Evolutionary conservation across 1,139 yeast species (phyloP).

Genomic region (Kodamaea ohmeri): DNA sequence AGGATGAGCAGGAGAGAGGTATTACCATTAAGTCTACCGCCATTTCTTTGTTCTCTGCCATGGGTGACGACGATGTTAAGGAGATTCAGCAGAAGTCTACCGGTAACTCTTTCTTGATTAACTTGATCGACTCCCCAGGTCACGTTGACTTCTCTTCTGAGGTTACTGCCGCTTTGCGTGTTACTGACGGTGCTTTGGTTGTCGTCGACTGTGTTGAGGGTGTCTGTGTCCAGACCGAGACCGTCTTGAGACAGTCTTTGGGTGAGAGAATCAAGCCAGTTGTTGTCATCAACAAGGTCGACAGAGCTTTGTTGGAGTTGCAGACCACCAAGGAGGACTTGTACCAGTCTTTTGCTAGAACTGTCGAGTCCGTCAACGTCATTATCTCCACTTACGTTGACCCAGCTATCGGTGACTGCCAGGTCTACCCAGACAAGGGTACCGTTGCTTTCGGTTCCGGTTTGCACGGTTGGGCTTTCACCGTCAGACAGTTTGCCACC

Average conservation of each 20-base stretch:
- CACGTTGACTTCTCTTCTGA: conserved; percentile 99
- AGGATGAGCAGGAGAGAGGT: conserved; percentile 99
- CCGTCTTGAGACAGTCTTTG: conserved; percentile 98
- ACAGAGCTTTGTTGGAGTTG: conserved; percentile 98
- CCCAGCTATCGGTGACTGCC: conserved; percentile 88
- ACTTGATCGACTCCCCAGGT: conserved; percentile 99
- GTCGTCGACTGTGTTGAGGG: conserved; percentile 99
- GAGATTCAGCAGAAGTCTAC: conserved; percentile 94
- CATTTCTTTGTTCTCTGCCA: conserved; percentile 89
- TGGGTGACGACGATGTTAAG: conserved; percentile 87
- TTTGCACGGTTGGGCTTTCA: conserved; percentile 99
- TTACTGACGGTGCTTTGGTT: conserved; percentile 99
- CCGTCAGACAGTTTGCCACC: conserved; percentile 97
- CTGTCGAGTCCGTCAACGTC: conserved; percentile 98
- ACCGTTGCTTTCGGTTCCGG: conserved; percentile 99
- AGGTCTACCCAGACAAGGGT: conserved; percentile 98
- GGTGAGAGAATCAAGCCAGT: conserved; percentile 99
- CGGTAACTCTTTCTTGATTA: conserved; percentile 93
- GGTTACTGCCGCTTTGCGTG: conserved; percentile 99
- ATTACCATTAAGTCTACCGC: conserved; percentile 99
- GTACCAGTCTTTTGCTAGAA: conserved; percentile 97
- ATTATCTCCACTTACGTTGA: conserved; percentile 95
- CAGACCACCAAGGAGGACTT: conserved; percentile 99
- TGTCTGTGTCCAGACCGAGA: conserved; percentile 99
- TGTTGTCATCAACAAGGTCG: conserved; percentile 97